Evolutionary conservation across 345 rosid genomes (phyloP).

Genomic region (Luvunga scandens): DNA sequence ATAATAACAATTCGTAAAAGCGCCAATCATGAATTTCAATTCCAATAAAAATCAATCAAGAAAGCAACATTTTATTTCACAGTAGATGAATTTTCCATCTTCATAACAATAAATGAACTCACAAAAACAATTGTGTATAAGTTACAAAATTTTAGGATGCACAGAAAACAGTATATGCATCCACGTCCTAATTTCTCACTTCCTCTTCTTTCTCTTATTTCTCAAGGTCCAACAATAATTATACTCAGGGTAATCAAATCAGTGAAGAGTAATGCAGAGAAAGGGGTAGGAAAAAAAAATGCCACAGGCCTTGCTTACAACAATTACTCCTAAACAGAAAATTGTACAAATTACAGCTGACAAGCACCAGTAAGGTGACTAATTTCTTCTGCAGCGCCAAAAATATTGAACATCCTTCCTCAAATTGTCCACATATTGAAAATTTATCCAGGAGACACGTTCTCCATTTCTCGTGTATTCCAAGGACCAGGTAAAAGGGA

Average conservation of each 20-base stretch:
- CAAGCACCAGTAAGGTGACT: background rate
- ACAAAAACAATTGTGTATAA: slow-evolving; percentile 11
- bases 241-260: background rate
- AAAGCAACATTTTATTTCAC: background rate
- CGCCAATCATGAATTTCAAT: background rate
- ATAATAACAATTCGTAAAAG: background rate
- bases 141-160: slow-evolving; percentile 25
- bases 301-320: slow-evolving; percentile 14
- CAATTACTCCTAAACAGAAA: slow-evolving; percentile 6
- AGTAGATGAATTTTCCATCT: background rate
- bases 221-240: background rate
- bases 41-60: slow-evolving; percentile 14
- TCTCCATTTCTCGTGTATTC: slow-evolving; percentile 17
- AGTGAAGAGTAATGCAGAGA: background rate
- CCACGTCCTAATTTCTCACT: background rate
- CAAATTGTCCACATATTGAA: background rate
- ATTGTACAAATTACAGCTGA: background rate
- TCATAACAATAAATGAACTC: background rate
- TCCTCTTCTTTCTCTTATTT: background rate
- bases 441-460: slow-evolving; percentile 25
- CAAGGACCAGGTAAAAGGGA: slow-evolving; percentile 23
- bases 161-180: background rate
- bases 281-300: background rate
- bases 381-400: slow-evolving; percentile 8
- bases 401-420: slow-evolving; percentile 5